These are phyloP conservation scores for Rutstroemia sp. DNA, from an alignment of 2,329 filamentous ascomycete genomes.

Conservation along the genomic window DNA sequence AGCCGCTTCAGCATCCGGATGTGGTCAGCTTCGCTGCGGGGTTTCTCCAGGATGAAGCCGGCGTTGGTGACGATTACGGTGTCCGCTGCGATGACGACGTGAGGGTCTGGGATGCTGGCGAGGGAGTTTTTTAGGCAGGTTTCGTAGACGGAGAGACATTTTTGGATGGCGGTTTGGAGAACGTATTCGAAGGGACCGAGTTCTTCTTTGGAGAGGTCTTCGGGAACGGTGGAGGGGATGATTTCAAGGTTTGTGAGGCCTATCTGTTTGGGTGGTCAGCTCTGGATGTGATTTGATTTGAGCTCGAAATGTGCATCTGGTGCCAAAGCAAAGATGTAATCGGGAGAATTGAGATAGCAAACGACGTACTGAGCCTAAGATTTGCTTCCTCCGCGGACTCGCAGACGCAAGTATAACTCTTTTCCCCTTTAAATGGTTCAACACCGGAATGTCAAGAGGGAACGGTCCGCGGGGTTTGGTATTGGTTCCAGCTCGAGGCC, in stretches of 20 bases:
- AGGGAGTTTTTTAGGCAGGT: constrained; percentile 33
- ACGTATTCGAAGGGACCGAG: constrained; percentile 88
- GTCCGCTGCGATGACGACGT: constrained; percentile 82
- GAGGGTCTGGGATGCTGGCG: constrained; percentile 52
- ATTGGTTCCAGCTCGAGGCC: constrained; percentile 13
- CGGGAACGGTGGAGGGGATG: constrained; percentile 72
- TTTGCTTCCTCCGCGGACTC: constrained; percentile 75
- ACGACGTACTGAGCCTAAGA: constrained; percentile 59
- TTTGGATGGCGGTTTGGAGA: constrained; percentile 73
- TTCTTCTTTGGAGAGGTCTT: constrained; percentile 70
- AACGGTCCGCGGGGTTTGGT: constrained; percentile 38
- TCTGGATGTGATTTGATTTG: neutral
- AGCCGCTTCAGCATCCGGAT: constrained; percentile 75
- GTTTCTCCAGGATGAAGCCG: constrained; percentile 86
- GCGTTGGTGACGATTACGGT: constrained; percentile 75
- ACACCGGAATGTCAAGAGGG: constrained; percentile 71
- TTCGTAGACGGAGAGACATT: constrained; percentile 63
- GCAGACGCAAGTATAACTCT: constrained; percentile 85
- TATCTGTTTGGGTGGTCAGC: constrained; percentile 42
- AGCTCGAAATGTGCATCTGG: neutral
- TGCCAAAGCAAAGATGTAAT: neutral
- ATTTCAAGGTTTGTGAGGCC: constrained; percentile 79
- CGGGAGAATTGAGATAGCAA: neutral
- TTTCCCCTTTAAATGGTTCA: constrained; percentile 68
- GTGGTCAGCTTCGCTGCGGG: constrained; percentile 72